Conservation (phyloP, 2,329 filamentous ascomycete species). For the Diaporthe citri region DNA sequence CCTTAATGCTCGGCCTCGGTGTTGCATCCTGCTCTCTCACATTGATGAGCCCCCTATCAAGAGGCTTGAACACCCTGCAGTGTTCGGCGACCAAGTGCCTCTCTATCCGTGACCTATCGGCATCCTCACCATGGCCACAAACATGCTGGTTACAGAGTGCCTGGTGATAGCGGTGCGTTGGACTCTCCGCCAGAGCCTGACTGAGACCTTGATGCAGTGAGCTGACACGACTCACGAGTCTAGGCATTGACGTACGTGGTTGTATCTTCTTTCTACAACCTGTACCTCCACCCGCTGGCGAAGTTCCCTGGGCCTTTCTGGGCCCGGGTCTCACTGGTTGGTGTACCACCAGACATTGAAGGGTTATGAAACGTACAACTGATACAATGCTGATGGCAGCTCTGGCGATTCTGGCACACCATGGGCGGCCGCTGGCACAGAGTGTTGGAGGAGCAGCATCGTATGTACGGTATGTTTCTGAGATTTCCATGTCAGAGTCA, state of each 20-base stretch:
- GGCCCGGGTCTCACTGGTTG: not conserved
- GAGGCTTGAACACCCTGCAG: not conserved
- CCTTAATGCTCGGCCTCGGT: not conserved
- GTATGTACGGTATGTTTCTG: not conserved
- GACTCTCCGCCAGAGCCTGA: not conserved
- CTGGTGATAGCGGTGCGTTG: not conserved
- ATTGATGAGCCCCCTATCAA: not conserved
- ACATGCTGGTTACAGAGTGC: not conserved
- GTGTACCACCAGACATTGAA: not conserved
- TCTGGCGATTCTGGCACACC: conserved; percentile 7
- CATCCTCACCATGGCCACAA: not conserved
- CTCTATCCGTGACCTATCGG: not conserved
- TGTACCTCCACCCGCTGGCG: not conserved
- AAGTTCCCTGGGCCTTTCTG: not conserved
- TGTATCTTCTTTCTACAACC: not conserved
- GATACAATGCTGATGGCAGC: not conserved
- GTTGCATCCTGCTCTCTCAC: not conserved
- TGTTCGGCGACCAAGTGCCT: not conserved
- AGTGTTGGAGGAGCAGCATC: not conserved
- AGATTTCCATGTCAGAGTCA: too few species aligned
- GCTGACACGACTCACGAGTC: not conserved
- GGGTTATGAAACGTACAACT: not conserved
- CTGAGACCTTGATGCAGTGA: not conserved
- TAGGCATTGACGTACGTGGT: not conserved
- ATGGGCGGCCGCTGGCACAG: not conserved